A percentile compares a stretch with the other conserved stretches of the same genome.
These are phyloP conservation scores for Mycena galopus DNA, from an alignment of 768 basidiomycete genomes.

Conservation along the genomic window DNA sequence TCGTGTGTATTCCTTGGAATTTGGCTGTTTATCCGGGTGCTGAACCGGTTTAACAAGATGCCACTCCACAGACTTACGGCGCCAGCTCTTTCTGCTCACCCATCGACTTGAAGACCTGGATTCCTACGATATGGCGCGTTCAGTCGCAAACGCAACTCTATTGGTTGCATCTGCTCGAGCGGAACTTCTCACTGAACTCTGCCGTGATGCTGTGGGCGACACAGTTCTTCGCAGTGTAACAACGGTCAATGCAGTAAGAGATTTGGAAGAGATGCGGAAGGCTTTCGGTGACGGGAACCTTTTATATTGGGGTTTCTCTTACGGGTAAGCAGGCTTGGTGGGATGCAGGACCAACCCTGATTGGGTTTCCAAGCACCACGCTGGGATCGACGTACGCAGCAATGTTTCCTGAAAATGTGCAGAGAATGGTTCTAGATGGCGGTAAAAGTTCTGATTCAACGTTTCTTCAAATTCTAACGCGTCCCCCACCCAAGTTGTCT, in stretches of 20 bases:
- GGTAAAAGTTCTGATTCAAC: background rate
- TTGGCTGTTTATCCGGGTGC: background rate
- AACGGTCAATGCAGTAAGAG: constrained; percentile 22
- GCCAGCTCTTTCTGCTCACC: constrained; percentile 13
- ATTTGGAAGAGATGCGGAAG: constrained; percentile 30
- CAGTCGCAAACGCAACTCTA: constrained; percentile 1
- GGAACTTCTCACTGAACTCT: constrained; percentile 16
- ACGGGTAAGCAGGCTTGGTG: constrained; percentile 6
- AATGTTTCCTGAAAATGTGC: constrained; percentile 22
- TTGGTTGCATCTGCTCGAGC: constrained; percentile 9
- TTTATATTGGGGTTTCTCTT: constrained; percentile 29
- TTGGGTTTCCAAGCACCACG: constrained; percentile 3
- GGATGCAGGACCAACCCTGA: background rate
- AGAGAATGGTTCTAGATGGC: constrained; percentile 25
- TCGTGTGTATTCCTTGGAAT: background rate
- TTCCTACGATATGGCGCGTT: background rate
- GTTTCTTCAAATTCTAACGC: background rate
- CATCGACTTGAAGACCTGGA: constrained; percentile 10
- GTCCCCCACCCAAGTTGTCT: constrained; percentile 8
- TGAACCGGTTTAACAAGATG: constrained; percentile 1
- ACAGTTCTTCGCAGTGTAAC: constrained; percentile 28
- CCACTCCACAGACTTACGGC: constrained; percentile 15
- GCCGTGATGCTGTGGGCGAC: constrained; percentile 19
- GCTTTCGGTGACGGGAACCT: constrained; percentile 18
- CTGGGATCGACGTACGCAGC: constrained; percentile 29